Evolutionary conservation across 2,329 filamentous ascomycete genomes (phyloP).

Genomic region (Neonectria magnoliae): DNA sequence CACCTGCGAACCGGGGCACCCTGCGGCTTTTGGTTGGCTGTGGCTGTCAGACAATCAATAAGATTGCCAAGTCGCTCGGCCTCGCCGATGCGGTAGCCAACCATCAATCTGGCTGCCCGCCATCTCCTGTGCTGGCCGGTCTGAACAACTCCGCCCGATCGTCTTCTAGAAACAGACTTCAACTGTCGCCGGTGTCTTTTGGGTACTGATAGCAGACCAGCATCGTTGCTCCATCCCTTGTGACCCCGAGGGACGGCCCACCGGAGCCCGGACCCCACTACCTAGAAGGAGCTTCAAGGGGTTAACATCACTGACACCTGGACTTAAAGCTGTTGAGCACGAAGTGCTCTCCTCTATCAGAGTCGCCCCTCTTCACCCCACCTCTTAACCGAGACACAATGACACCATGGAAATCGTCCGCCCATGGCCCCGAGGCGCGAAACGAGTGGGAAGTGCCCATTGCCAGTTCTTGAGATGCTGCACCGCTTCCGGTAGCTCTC

Average conservation of each 20-base stretch:
- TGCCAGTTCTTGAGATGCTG: slow-evolving; percentile 12
- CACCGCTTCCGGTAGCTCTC: slow-evolving; percentile 10
- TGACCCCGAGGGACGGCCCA: not conserved
- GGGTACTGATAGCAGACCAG: slow-evolving; percentile 9
- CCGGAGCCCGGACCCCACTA: not conserved
- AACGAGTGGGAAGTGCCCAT: slow-evolving; percentile 19
- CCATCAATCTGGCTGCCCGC: slow-evolving; percentile 32
- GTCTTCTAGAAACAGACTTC: slow-evolving; percentile 33
- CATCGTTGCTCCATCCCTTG: slow-evolving; percentile 24
- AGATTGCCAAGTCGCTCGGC: slow-evolving; percentile 42
- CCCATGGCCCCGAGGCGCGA: not conserved
- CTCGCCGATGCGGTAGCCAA: slow-evolving; percentile 40
- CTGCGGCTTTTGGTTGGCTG: slow-evolving; percentile 30
- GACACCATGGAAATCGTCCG: slow-evolving; percentile 10
- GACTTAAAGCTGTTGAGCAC: not conserved
- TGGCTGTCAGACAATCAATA: slow-evolving; percentile 28
- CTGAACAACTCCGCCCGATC: slow-evolving; percentile 30
- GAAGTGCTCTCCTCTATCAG: not conserved
- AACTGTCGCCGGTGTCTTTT: slow-evolving; percentile 22
- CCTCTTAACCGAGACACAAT: slow-evolving; percentile 23
- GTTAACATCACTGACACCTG: not conserved
- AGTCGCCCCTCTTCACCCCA: slow-evolving; percentile 5
- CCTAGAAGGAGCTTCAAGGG: not conserved
- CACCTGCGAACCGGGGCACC: slow-evolving; percentile 25
- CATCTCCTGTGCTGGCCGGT: slow-evolving; percentile 22